These are phyloP conservation scores for Chytriomyces sp. DNA, from an alignment of 192 early-diverging fungal genomes.

Conservation along the genomic window DNA sequence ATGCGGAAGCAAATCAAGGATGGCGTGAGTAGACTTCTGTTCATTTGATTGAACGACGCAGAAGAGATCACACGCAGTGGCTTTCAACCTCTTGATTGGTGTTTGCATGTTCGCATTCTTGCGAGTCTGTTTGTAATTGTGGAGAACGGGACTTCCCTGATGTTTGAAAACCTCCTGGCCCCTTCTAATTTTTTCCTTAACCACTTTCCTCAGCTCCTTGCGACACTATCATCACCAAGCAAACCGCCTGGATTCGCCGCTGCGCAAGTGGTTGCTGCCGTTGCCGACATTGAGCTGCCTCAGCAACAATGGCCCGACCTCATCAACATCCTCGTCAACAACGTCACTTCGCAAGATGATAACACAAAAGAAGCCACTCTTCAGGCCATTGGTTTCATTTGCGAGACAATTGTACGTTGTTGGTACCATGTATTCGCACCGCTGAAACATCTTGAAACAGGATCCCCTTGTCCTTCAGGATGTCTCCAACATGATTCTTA, in stretches of 20 bases:
- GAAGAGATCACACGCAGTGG: no score
- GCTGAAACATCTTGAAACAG: conserved; percentile 39
- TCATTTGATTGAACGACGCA: not conserved
- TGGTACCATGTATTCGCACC: not conserved
- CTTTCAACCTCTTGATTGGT: not conserved
- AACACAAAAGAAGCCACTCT: conserved; percentile 79
- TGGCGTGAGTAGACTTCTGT: conserved; percentile 38
- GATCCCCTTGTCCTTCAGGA: conserved; percentile 76
- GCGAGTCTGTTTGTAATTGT: not conserved
- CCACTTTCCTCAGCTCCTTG: conserved; percentile 47
- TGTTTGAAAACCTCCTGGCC: not conserved
- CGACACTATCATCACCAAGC: conserved; percentile 58
- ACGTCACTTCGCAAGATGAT: conserved; percentile 63
- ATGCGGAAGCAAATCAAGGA: conserved; percentile 74
- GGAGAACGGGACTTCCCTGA: not conserved
- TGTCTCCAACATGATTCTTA: conserved; percentile 90
- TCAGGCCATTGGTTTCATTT: conserved; percentile 90
- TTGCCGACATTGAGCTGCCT: conserved; percentile 94
- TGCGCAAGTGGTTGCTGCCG: conserved; percentile 83
- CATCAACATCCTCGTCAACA: conserved; percentile 78
- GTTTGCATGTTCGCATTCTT: not conserved
- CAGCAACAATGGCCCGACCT: conserved; percentile 82
- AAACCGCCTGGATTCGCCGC: conserved; percentile 64
- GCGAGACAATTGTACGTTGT: conserved; percentile 78
- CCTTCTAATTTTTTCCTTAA: not conserved